Conservation (phyloP, 2,329 filamentous ascomycete genomes). For the Epichloe typhina region DNA sequence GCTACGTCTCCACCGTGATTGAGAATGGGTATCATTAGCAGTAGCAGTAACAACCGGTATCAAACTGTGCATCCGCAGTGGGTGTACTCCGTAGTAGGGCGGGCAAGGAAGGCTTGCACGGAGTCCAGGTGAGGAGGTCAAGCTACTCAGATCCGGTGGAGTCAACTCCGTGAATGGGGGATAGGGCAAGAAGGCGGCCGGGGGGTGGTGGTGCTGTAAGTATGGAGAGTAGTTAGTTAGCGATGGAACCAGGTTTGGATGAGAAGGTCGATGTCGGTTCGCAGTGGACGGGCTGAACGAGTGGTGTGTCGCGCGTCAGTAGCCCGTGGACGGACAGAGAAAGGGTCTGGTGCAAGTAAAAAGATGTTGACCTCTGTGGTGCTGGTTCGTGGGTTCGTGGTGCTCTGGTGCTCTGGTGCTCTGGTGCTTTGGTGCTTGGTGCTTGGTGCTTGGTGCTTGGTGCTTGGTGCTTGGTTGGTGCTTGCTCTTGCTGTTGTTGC, state of each 20-base stretch:
- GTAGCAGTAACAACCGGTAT: slow-evolving; percentile 4
- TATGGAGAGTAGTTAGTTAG: slow-evolving; percentile 13
- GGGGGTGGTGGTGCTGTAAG: slow-evolving; percentile 8
- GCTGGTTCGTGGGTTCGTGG: neutral
- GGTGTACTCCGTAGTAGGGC: slow-evolving; percentile 1
- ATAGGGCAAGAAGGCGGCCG: slow-evolving; percentile 8
- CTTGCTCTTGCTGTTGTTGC: neutral
- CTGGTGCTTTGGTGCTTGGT: too few species aligned
- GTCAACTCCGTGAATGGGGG: neutral
- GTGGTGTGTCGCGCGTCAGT: neutral
- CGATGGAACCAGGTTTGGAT: slow-evolving; percentile 3
- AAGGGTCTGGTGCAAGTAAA: neutral
- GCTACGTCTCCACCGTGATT: slow-evolving; percentile 22
- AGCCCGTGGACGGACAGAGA: neutral
- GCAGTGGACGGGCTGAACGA: neutral
- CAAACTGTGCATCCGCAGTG: slow-evolving; percentile 7
- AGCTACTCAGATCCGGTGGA: slow-evolving; percentile 7
- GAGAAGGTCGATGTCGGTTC: slow-evolving; percentile 1
- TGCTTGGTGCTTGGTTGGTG: neutral
- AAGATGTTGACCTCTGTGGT: neutral
- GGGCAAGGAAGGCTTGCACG: neutral
- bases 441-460: too few species aligned
- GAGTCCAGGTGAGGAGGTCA: slow-evolving; percentile 2
- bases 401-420: neutral
- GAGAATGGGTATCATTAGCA: slow-evolving; percentile 6